These are phyloP conservation scores for Cladosporium sp. DNA, from an alignment of 2,329 filamentous ascomycete species.

Conservation along the genomic window DNA sequence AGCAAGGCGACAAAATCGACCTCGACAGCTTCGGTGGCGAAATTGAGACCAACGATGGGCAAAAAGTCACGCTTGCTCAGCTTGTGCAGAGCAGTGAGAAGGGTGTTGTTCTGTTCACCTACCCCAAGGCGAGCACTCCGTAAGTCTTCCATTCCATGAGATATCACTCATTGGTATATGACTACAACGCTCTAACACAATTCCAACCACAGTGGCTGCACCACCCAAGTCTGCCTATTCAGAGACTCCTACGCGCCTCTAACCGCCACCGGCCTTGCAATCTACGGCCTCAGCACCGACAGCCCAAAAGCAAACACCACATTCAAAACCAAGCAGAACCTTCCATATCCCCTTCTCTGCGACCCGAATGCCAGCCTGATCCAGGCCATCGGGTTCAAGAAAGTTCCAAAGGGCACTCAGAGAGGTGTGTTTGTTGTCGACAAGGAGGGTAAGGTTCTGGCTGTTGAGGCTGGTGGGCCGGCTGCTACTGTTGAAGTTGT, in stretches of 20 bases:
- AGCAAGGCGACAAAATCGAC: constrained; percentile 49
- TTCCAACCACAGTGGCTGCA: constrained; percentile 57
- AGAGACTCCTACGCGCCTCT: constrained; percentile 76
- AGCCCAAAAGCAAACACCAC: constrained; percentile 85
- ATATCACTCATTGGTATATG: constrained; percentile 64
- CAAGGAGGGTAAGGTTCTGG: constrained; percentile 66
- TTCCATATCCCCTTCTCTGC: constrained; percentile 84
- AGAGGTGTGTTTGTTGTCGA: constrained; percentile 80
- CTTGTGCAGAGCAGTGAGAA: constrained; percentile 77
- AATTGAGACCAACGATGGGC: constrained; percentile 79
- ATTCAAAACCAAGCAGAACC: constrained; percentile 86
- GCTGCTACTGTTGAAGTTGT: constrained; percentile 73
- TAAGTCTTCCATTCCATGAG: neutral
- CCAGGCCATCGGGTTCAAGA: constrained; percentile 81
- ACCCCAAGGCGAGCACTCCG: constrained; percentile 89
- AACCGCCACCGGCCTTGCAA: constrained; percentile 71
- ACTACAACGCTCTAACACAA: neutral
- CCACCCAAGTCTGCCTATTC: constrained; percentile 88
- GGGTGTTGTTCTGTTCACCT: constrained; percentile 90
- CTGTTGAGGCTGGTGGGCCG: constrained; percentile 70
- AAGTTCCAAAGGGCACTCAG: constrained; percentile 70
- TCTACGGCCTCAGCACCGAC: constrained; percentile 87
- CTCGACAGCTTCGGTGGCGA: constrained; percentile 59
- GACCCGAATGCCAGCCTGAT: constrained; percentile 73
- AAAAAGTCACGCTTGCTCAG: constrained; percentile 70